phyloP scores from a whole-genome alignment of 1,139 yeast genomes.

The Taphrina flavorubra region DNA sequence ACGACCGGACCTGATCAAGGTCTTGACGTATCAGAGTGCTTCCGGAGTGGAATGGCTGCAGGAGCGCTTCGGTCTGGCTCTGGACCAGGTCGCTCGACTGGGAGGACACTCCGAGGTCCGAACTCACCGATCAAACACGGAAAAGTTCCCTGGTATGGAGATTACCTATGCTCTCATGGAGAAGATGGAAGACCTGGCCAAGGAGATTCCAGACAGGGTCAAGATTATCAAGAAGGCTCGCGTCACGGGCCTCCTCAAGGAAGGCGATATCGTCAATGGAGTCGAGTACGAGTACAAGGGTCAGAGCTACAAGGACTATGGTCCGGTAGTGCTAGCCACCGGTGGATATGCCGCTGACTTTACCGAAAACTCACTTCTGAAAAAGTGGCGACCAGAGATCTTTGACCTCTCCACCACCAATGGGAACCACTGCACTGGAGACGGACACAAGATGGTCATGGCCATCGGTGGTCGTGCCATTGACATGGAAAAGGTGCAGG shows the following conservation, averaged over 20 bases:
- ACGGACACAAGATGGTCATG: slow-evolving; percentile 69
- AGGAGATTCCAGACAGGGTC: slow-evolving; percentile 60
- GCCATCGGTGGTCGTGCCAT: slow-evolving; percentile 65
- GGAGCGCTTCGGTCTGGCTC: slow-evolving; percentile 63
- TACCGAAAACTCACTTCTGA: slow-evolving; percentile 59
- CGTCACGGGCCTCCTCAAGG: slow-evolving; percentile 52
- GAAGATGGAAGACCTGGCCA: slow-evolving; percentile 60
- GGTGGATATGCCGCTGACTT: slow-evolving; percentile 78
- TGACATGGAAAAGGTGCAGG: slow-evolving; percentile 78
- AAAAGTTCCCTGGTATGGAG: slow-evolving; percentile 77
- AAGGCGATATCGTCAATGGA: slow-evolving; percentile 56
- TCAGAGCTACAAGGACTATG: slow-evolving; percentile 51
- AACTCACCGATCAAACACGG: slow-evolving; percentile 73
- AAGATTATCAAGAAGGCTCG: slow-evolving; percentile 62
- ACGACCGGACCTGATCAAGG: slow-evolving; percentile 60
- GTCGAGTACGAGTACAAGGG: slow-evolving; percentile 56
- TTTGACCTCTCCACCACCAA: slow-evolving; percentile 72
- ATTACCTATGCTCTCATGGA: slow-evolving; percentile 68
- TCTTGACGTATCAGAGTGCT: slow-evolving; percentile 57
- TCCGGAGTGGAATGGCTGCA: slow-evolving; percentile 77
- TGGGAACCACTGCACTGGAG: slow-evolving; percentile 77
- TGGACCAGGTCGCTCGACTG: slow-evolving; percentile 69
- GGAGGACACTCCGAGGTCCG: slow-evolving; percentile 79
- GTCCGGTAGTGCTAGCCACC: slow-evolving; percentile 75
- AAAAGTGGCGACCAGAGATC: slow-evolving; percentile 67